Conservation (phyloP, 768 basidiomycete species). For the Xerocomellus intermedius region DNA sequence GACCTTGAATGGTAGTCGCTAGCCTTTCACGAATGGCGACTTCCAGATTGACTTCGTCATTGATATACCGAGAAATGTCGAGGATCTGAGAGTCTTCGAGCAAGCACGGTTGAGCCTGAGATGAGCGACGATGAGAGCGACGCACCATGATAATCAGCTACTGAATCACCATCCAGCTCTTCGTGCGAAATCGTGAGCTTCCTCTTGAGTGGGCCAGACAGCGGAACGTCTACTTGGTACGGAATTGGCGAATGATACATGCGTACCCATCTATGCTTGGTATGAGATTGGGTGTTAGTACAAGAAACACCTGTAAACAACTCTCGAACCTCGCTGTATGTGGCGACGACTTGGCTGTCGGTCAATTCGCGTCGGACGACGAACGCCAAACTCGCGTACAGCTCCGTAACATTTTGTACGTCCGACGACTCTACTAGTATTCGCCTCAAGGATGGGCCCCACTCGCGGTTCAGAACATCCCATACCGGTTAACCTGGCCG, state of each 20-base stretch:
- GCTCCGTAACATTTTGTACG: neutral
- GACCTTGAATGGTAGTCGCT: constrained; percentile 40
- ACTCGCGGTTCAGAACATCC: neutral
- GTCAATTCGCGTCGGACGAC: neutral
- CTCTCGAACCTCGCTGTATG: too few species aligned
- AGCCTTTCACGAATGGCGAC: constrained; percentile 42
- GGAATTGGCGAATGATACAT: constrained; percentile 24
- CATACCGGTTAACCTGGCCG: too few species aligned
- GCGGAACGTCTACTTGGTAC: constrained; percentile 15
- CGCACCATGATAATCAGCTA: constrained; percentile 20
- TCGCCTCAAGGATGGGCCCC: neutral
- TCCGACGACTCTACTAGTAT: neutral
- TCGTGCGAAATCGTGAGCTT: constrained; percentile 10
- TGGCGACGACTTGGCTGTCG: too few species aligned
- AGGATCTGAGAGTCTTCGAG: constrained; percentile 14
- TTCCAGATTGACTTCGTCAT: constrained; percentile 45
- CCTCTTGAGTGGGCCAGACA: constrained; percentile 9
- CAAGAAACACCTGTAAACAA: neutral
- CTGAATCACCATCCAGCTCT: constrained; percentile 8
- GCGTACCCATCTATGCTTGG: constrained; percentile 20
- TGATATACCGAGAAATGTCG: constrained; percentile 17
- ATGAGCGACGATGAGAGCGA: neutral
- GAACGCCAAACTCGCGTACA: neutral
- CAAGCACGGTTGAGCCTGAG: neutral
- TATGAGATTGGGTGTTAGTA: neutral